These are phyloP conservation scores for Saccharum officinarum DNA, from an alignment of 176 grass and related monocot species.

Conservation along the genomic window DNA sequence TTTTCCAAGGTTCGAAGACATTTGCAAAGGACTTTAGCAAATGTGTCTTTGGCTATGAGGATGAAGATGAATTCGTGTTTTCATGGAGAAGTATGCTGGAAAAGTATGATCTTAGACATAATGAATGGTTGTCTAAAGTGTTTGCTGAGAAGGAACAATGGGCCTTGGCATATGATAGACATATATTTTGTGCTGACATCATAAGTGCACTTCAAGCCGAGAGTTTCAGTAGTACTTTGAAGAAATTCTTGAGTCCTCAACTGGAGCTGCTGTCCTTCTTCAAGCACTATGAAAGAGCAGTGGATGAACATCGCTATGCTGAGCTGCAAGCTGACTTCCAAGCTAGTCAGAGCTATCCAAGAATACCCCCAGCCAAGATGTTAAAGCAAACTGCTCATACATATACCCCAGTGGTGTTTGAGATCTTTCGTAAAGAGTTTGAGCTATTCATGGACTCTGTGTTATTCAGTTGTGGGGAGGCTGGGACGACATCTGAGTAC, in stretches of 20 bases:
- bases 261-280: conserved; percentile 92
- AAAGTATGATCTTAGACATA: conserved; percentile 92
- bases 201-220: conserved; percentile 76
- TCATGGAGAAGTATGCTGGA: conserved; percentile 91
- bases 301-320: conserved; percentile 96
- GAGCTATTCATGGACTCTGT: conserved; percentile 98
- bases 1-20: conserved; percentile 95
- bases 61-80: conserved; percentile 78
- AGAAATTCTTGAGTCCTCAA: conserved; percentile 90
- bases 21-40: conserved; percentile 86
- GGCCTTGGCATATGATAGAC: conserved; percentile 77
- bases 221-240: conserved; percentile 76
- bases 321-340: conserved; percentile 98
- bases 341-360: conserved; percentile 97
- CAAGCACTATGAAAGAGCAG: conserved; percentile 91
- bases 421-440: conserved; percentile 96
- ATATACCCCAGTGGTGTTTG: conserved; percentile 97
- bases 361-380: conserved; percentile 96
- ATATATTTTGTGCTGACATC: conserved; percentile 96
- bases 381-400: conserved; percentile 93
- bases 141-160: conserved; percentile 93
- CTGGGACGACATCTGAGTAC: conserved; percentile 69
- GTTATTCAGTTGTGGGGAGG: conserved; percentile 76
- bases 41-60: conserved; percentile 89
- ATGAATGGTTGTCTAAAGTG: conserved; percentile 87